phyloP scores from a whole-genome alignment of 2,329 filamentous ascomycete species.

The Hymenoscyphus salicellus region DNA sequence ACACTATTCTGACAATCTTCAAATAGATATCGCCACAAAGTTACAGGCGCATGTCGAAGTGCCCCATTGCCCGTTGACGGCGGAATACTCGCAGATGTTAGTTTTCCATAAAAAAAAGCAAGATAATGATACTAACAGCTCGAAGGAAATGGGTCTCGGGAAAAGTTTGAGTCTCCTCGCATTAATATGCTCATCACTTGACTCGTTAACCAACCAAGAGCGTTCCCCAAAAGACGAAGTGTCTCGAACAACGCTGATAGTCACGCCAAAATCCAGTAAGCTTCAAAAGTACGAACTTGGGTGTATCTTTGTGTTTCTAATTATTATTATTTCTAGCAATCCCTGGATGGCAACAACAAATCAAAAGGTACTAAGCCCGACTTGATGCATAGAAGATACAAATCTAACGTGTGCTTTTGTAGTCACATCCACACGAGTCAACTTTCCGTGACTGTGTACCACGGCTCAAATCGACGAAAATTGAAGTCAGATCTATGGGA shows the following conservation, averaged over 20 bases:
- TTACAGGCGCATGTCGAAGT: neutral
- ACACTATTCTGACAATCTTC: neutral
- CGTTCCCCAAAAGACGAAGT: neutral
- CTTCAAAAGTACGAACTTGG: neutral
- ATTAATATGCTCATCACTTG: neutral
- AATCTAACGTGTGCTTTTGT: neutral
- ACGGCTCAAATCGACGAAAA: too few relatives aligned
- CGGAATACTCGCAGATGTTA: neutral
- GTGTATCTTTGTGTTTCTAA: too few relatives aligned
- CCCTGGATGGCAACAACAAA: neutral
- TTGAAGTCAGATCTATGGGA: too few relatives aligned
- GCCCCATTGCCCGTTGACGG: neutral
- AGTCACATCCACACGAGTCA: neutral
- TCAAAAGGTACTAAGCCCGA: neutral
- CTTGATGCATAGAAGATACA: neutral
- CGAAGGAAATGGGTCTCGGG: neutral
- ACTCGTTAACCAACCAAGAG: neutral
- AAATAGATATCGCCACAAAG: neutral
- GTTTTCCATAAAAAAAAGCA: neutral
- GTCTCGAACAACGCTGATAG: neutral
- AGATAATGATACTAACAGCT: neutral
- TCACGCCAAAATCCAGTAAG: neutral
- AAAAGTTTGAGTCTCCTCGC: neutral
- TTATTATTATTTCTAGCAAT: neutral
- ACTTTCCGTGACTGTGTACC: too few relatives aligned